Percentiles rank a stretch among this genome's conserved stretches.
Evolutionary conservation across 2,329 filamentous ascomycete species (phyloP).

Genomic region (Xylaria sp.): DNA sequence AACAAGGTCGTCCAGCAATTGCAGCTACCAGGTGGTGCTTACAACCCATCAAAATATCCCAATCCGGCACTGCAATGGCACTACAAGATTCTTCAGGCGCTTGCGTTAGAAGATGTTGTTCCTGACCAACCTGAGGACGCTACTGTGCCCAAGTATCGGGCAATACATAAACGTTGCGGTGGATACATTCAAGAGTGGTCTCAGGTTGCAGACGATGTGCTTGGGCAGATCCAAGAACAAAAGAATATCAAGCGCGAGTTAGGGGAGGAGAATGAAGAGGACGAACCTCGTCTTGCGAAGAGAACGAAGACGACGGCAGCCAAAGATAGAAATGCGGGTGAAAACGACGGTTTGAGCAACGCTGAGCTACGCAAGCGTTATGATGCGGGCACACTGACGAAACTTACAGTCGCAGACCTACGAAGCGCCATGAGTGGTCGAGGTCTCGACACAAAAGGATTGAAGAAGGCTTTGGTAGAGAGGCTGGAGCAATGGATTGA

Average conservation of each 20-base stretch:
- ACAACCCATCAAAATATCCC: conserved; percentile 87
- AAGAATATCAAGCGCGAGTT: conserved; percentile 63
- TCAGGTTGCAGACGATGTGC: conserved; percentile 69
- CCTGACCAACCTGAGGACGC: conserved; percentile 79
- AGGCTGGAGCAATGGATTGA: conserved; percentile 67
- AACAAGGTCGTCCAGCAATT: conserved; percentile 83
- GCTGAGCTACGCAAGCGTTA: conserved; percentile 58
- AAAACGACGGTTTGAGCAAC: conserved; percentile 53
- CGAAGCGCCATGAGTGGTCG: conserved; percentile 60
- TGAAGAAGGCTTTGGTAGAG: conserved; percentile 65
- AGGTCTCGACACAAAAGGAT: conserved; percentile 60
- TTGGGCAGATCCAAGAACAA: conserved; percentile 50
- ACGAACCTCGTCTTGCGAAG: conserved; percentile 56
- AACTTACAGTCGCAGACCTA: conserved; percentile 65
- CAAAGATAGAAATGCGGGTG: conserved; percentile 45
- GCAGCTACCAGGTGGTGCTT: conserved; percentile 85
- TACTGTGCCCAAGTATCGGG: conserved; percentile 83
- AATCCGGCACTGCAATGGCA: conserved; percentile 97
- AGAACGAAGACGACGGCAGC: conserved; percentile 52
- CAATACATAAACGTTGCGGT: conserved; percentile 90
- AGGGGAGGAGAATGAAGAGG: conserved; percentile 52
- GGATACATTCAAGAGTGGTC: conserved; percentile 83
- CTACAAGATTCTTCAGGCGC: conserved; percentile 90
- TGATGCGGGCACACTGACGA: conserved; percentile 59
- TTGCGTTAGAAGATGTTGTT: conserved; percentile 91